Base-by-base conservation (phyloP, 1,139 yeast species). In the Petasospora rhodanensis region DNA sequence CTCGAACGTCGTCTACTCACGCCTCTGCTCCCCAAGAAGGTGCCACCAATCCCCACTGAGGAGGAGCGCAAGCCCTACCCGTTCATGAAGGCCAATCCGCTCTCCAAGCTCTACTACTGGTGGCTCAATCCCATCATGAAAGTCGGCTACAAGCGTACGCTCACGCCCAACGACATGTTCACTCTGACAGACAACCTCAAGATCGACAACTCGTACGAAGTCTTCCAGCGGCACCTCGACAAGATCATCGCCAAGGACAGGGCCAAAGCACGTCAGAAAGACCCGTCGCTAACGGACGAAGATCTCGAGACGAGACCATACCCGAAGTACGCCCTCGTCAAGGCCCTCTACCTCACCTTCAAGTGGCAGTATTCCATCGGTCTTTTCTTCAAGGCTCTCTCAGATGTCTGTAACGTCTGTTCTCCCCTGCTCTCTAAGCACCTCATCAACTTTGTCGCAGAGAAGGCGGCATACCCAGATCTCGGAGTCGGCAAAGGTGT, bases 121-220 rank as follows among this genome's bases (percentile, higher is more conserved):
- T 81, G 91, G 91, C 62, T 78, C 25, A 41, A 59, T 13, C 83
- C 85, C 0, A 40, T 79, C 4, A 48, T 81, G 49, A 64, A 59
- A 23, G 72, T 70, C 4, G 94, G 94, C 1, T 83, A 82, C 52
- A 67, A 68, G 37, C 66, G 94, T 47, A 77, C 85, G 0, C 56
- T 83, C 22, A 75, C 73, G 32, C 74, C 77, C 6, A 68, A 72
- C 34, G 94, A 83, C 55, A 55, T 83, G 36, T 81, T 64, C 56
- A 59, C 59, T 26, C 62, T 82, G 34, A 68, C 73, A 11, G 68
- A 65, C 9, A 70, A 73, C 14, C 57, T 75, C 42, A 63, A 69
- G 31, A 76, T 80, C 11, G 76, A 76, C 18, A 56, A 42, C 24
- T 54, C 73, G 38, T 58, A 71, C 17, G 58, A 48, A 3, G 49